Conservation (phyloP, 2,329 filamentous ascomycete species). For the Fusarium nisikadoi region DNA sequence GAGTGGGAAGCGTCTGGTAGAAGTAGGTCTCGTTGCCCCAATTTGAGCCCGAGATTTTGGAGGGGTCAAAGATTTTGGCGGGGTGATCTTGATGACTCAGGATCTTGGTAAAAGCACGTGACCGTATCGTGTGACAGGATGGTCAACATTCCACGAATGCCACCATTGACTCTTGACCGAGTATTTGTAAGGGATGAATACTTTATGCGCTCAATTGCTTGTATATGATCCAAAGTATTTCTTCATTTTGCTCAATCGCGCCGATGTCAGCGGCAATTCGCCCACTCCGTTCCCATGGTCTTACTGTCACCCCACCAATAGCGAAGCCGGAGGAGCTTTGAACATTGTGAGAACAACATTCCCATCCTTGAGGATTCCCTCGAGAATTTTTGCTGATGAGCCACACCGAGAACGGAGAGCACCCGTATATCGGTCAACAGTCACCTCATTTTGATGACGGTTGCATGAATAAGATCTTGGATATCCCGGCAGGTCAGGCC, state of each 20-base stretch:
- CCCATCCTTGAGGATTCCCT: not conserved
- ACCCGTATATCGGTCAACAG: slow-evolving; percentile 4
- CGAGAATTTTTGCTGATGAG: not conserved
- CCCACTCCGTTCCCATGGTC: slow-evolving; percentile 1
- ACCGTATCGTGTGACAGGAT: slow-evolving; percentile 6
- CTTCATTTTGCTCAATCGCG: not conserved
- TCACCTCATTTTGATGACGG: not conserved
- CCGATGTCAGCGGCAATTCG: not conserved
- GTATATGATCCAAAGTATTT: not conserved
- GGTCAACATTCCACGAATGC: slow-evolving; percentile 6
- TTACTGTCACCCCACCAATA: slow-evolving; percentile 35
- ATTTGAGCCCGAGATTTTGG: slow-evolving; percentile 33
- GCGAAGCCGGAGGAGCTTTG: slow-evolving; percentile 32
- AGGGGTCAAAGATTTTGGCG: slow-evolving; percentile 44
- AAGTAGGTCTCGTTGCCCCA: slow-evolving; percentile 36
- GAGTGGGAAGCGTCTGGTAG: slow-evolving; percentile 21
- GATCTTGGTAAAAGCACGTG: slow-evolving; percentile 26
- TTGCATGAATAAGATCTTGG: not conserved
- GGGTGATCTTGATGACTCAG: slow-evolving; percentile 43
- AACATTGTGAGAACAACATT: not conserved
- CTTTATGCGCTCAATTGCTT: not conserved
- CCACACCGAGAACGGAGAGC: slow-evolving; percentile 9
- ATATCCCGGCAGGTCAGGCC: slow-evolving; percentile 9
- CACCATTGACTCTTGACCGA: slow-evolving; percentile 2
- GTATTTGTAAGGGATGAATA: not conserved